phyloP scores from a whole-genome alignment of 179 eudicot species.

The Patellifolia procumbens region DNA sequence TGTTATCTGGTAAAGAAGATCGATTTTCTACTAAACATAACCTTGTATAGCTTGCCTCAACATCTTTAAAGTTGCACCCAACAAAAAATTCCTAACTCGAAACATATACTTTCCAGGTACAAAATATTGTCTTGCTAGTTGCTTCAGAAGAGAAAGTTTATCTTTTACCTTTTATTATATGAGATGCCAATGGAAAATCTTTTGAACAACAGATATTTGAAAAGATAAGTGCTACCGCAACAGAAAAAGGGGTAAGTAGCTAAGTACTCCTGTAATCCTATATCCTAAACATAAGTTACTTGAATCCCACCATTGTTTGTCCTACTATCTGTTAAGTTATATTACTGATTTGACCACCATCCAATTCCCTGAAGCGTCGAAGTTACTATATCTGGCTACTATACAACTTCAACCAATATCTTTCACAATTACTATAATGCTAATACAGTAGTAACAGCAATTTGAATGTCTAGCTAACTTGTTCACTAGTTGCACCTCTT shows the following conservation, averaged over 20 bases:
- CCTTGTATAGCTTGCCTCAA: background rate
- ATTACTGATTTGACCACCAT: too few relatives aligned
- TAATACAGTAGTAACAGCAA: background rate
- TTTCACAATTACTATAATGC: background rate
- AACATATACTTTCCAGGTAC: too few relatives aligned
- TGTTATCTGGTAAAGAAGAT: background rate
- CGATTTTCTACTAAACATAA: background rate
- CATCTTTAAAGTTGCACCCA: background rate
- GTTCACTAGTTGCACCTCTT: conserved; percentile 2
- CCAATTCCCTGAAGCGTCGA: too few relatives aligned
- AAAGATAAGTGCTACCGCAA: background rate
- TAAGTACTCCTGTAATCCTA: background rate
- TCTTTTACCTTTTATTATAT: too few relatives aligned
- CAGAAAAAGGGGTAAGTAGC: background rate
- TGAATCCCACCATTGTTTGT: background rate
- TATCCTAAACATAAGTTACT: background rate
- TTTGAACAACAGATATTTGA: background rate
- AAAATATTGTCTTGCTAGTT: too few relatives aligned
- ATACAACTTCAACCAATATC: conserved; percentile 3
- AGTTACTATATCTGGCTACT: background rate
- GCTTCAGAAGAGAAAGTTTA: too few relatives aligned
- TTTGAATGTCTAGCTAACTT: background rate
- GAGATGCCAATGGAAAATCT: background rate
- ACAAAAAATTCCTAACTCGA: too few relatives aligned
- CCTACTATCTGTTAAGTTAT: too few relatives aligned